phyloP scores from a whole-genome alignment of 2,329 filamentous ascomycete genomes.

The Chalara sp. region DNA sequence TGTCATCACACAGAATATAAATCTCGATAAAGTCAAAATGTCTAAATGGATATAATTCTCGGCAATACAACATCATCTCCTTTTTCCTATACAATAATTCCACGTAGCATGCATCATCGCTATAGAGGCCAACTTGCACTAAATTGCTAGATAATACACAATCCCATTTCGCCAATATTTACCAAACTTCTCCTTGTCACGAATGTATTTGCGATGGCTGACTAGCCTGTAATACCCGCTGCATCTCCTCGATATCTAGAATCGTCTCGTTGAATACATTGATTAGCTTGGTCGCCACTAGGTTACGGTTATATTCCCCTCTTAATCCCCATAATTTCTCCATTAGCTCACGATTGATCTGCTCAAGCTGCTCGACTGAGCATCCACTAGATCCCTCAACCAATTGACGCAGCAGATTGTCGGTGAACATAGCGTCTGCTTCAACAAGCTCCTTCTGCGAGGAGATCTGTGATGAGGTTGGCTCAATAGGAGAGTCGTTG shows the following conservation, averaged over 20 bases:
- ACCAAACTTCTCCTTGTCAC: too few species aligned
- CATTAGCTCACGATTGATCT: slow-evolving; percentile 88
- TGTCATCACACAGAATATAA: too few species aligned
- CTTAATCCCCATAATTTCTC: slow-evolving; percentile 77
- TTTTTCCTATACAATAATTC: too few species aligned
- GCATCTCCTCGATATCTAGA: slow-evolving; percentile 50
- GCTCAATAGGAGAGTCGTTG: slow-evolving; percentile 25
- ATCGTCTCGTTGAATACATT: slow-evolving; percentile 72
- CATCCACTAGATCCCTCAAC: slow-evolving; percentile 23
- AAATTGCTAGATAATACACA: too few species aligned
- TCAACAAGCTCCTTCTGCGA: slow-evolving; percentile 26
- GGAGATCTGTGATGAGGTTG: slow-evolving; percentile 19
- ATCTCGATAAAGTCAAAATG: too few species aligned
- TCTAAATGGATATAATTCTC: too few species aligned
- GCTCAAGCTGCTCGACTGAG: slow-evolving; percentile 86
- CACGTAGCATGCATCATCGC: too few species aligned
- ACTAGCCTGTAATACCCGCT: slow-evolving; percentile 21
- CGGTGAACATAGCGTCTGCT: slow-evolving; percentile 33
- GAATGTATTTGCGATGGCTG: slow-evolving; percentile 9
- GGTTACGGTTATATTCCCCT: slow-evolving; percentile 75
- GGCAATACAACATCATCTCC: too few species aligned
- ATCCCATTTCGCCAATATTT: too few species aligned
- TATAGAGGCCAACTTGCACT: too few species aligned
- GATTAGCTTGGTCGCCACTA: slow-evolving; percentile 57
- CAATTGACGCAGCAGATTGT: slow-evolving; percentile 16